Evolutionary conservation across 495 filamentous ascomycete species (phyloP), one percentile per base, ranked within the genome.

Genomic region (Cryomyces minteri): DNA sequence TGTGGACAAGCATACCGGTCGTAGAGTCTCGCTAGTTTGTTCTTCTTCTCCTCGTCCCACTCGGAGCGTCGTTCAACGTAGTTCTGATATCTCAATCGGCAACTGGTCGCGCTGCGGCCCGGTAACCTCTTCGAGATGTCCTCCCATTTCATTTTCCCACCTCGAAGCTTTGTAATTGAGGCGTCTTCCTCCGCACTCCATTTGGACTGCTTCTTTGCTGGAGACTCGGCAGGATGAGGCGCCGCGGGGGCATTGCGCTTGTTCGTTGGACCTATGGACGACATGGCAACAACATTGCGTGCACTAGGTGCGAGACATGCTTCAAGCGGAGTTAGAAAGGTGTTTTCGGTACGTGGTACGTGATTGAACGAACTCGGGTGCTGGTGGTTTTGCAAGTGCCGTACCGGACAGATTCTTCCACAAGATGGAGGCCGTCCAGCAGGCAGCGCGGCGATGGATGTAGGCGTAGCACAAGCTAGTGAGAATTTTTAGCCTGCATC

Each of bases 21-120:
- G 62, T 98, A 98, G 40, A 96, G 68, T 49, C 85, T 74, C 32
- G 90, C 88, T 12, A 98, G 72, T 63, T 88, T 94, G 65, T 95
- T 90, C 67, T 95, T 95, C 62, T 82, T 81, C 61, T 95, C 90
- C 53, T 98, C 90, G 55, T 93, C 84, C 90, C 90, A 98, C 53
- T 90, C 82, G 50, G 79, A 79, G 46, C 84, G 65, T 54, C 84
- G 72, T 61, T 98, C 92, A 41, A 95, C 69, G 58, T 96, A 98
- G 57, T 98, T 98, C 51, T 98, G 90, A 62, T 94, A 98, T 52
- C 94, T 87, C 38, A 98, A 70, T 25, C 90, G 77, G 62, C 90
- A 98, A 47, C 83, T 87, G 53, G 94, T 94, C 37, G 84, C 77
- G 62, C 84, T 94, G 48, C 90, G 77, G 46, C 88, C 90, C 1